Base-by-base conservation (phyloP, 2,329 filamentous ascomycete species). In the Nigrograna mackinnonii region DNA sequence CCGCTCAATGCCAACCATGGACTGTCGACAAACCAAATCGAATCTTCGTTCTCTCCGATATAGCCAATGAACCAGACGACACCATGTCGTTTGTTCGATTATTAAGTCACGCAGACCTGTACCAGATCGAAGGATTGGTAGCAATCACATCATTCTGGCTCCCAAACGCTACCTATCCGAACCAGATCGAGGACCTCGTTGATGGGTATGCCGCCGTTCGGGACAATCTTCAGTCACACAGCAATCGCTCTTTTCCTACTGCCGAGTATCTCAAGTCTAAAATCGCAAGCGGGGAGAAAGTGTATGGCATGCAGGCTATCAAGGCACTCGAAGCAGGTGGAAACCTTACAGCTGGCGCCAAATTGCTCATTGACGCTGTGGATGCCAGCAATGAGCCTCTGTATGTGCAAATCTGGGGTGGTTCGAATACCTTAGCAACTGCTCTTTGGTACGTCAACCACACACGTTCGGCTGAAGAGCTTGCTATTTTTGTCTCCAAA, bases 351-450 rank as follows among this genome's bases (percentile, higher is more conserved):
- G 54, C 65, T 30, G 75, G 74, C 13, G 66, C 62, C n/a, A 45
- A 71, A 37, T 54, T 73, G 1, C 70, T 79, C 9, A 58, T 75
- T 12, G 50, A 64, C 4, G 57, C 59, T 5, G 56, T 73, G 0
- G 54, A 68, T 21, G 52, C 55, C 16, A 62, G 57, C 7, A 50
- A 60, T 3, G 58, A 71, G 5, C 71, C 72, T 14, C 66, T 79
- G 4, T 79, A 74, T 69, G 59, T 78, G 4, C 61, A 77, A 5
- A 57, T 63, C 43, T 79, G 75, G 76, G 76, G 75, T 9, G 76
- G 76, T 7, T 64, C 70, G 14, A 78, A 77, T 40, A 68, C 74
- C 3, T 65, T 79, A 2, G 76, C 76, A 2, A 67, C 74, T 41
- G 74, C 70, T 4, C 63, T 79, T 6, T 55, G 64, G 31, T 53